Evolutionary conservation across 176 grass and related monocot genomes (phyloP), one percentile per base, ranked within the genome.

Genomic region (Melocanna baccifera): DNA sequence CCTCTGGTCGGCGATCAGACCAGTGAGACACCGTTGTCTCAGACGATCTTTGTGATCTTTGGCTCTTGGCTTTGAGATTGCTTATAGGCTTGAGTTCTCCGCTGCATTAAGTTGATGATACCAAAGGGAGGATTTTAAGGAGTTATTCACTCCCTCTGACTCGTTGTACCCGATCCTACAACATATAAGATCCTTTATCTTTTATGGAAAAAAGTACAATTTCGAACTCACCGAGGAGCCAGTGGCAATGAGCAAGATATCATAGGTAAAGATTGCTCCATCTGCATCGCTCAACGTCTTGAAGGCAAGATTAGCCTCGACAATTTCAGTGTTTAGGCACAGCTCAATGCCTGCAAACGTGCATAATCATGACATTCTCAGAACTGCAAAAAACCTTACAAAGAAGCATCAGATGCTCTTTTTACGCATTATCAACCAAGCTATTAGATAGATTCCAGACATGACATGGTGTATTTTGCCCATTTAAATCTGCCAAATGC

Each of bases 271-370:
- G 23, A 84, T 89, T 61, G 70, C 73, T 41, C 70, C 91, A 59
- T 78, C 51, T 73, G 91, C 84, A 79, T 87, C 94, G 30, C 83
- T 89, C 78, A 99, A 81, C 39, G 89, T 83, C 86, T 94, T 99
- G 14, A 86, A 92, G 64, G 81, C 55, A 78, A 99, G 71, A 89
- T 99, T 93, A 71, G 88, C 93, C 80, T 96, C 96, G 13, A 89
- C 88, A 75, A 99, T 99, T 69, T 99, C 93, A 39, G 88, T 96
- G 75, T 83, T 90, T 25, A 99, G 84, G 68, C 96, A 84, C 81
- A 99, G 64, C 78, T 99, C 89, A n/a, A 99, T 91, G 61, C 93
- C 93, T 99, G 78, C 26, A 62, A 76, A 52, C 40, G 81, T 8
- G 77, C 46, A 79, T 63, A 70, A 76, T 41, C 12, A 16, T 12